Evolutionary conservation across 2,329 filamentous ascomycete genomes (phyloP).

Genomic region (Mycosphaerella arachidis): DNA sequence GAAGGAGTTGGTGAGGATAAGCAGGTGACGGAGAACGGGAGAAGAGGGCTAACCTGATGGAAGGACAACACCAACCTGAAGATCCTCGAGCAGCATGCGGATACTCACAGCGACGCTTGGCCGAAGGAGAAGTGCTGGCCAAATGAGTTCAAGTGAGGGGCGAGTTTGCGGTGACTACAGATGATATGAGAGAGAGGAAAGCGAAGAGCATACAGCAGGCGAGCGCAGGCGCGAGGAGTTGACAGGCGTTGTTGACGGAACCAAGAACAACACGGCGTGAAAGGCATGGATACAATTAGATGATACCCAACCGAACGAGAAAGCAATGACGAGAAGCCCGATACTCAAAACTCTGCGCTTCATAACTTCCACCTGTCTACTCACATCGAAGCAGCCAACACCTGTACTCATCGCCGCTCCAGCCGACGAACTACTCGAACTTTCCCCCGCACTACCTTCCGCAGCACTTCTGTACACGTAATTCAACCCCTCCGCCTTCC

Average conservation of each 20-base stretch:
- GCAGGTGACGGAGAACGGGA: background rate
- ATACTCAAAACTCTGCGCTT: background rate
- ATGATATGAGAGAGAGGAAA: background rate
- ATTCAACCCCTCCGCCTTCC: no score
- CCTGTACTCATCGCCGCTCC: conserved; percentile 12
- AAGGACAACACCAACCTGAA: conserved; percentile 48
- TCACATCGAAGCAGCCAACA: conserved; percentile 10
- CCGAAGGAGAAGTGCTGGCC: conserved; percentile 58
- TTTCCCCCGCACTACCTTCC: background rate
- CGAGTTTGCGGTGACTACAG: no score
- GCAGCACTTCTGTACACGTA: no score
- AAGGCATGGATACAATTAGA: background rate
- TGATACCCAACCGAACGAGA: background rate
- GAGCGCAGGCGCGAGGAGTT: background rate
- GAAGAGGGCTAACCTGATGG: background rate
- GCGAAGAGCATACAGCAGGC: background rate
- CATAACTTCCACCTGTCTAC: background rate
- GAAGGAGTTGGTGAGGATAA: conserved; percentile 26
- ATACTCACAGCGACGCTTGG: conserved; percentile 51
- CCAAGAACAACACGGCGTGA: background rate
- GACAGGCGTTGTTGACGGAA: background rate
- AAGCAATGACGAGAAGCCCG: background rate
- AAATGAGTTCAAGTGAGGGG: conserved; percentile 28
- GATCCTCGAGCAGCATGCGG: conserved; percentile 51
- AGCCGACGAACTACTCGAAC: conserved; percentile 3